phyloP scores from a whole-genome alignment of 257 asterid species.

The Solanum ahanhuiri region DNA sequence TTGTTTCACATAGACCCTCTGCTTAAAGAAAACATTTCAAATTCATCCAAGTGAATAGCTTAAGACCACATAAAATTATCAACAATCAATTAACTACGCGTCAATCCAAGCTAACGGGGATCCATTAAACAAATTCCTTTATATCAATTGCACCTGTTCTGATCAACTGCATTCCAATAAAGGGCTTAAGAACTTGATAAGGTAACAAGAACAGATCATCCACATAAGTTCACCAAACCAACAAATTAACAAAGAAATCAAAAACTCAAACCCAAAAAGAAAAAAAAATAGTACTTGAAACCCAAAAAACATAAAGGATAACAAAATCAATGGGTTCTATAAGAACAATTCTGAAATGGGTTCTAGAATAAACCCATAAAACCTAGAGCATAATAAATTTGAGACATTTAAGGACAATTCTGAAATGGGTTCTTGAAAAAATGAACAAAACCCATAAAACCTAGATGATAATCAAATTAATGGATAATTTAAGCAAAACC shows the following conservation, averaged over 20 bases:
- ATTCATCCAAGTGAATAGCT: not conserved
- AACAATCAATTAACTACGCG: not conserved
- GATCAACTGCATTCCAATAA: not conserved
- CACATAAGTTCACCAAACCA: not conserved
- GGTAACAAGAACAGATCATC: not conserved
- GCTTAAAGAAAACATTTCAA: not conserved
- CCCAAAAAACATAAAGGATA: not conserved
- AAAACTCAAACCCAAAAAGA: not conserved
- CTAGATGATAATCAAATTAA: not conserved
- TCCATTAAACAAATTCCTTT: not conserved
- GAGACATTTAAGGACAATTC: not conserved
- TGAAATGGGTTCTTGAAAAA: not conserved
- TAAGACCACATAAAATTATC: not conserved
- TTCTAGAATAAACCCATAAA: not conserved
- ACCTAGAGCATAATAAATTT: not conserved
- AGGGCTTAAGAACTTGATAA: not conserved
- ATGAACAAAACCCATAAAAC: not conserved
- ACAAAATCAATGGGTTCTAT: not conserved
- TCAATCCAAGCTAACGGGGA: not conserved
- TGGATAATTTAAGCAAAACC: not conserved
- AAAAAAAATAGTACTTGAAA: not conserved
- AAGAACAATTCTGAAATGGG: not conserved
- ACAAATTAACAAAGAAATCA: not conserved
- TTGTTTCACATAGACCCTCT: not conserved
- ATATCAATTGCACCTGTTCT: not conserved